A percentile compares a stretch with the other conserved stretches of the same genome.
Conservation (phyloP, 176 grass and related monocot genomes). For the Tuctoria greenei region DNA sequence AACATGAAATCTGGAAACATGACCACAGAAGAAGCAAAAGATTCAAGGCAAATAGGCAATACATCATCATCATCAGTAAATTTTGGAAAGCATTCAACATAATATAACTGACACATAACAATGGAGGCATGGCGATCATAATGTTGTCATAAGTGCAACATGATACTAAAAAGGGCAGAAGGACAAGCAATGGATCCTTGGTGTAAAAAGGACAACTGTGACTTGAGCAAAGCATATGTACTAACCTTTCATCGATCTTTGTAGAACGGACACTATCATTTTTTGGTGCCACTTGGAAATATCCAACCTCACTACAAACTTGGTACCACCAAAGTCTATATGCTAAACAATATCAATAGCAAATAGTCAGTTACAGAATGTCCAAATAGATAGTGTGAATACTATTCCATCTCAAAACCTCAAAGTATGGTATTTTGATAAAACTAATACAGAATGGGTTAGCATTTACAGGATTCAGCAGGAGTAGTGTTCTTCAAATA, state of each 20-base stretch:
- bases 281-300: conserved; percentile 90
- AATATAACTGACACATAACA: not conserved
- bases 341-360: conserved; percentile 49
- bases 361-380: conserved; percentile 24
- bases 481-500: conserved; percentile 90
- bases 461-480: conserved; percentile 61
- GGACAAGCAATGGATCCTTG: conserved; percentile 1
- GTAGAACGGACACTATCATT: conserved; percentile 78
- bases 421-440: conserved; percentile 11
- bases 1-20: not conserved
- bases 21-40: conserved; percentile 2
- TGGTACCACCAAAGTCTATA: conserved; percentile 94
- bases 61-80: conserved; percentile 10
- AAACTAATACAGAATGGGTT: conserved; percentile 13
- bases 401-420: not conserved
- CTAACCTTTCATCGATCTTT: conserved; percentile 75
- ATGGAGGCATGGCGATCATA: not conserved
- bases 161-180: not conserved
- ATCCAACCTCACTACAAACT: conserved; percentile 96
- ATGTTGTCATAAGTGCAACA: not conserved
- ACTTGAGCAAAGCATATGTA: conserved; percentile 15
- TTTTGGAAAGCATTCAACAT: conserved; percentile 10
- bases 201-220: not conserved
- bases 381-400: conserved; percentile 15
- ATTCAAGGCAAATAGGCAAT: no score